Evolutionary conservation across 305 asterid species (phyloP).

Genomic region (Ilex paraguariensis): DNA sequence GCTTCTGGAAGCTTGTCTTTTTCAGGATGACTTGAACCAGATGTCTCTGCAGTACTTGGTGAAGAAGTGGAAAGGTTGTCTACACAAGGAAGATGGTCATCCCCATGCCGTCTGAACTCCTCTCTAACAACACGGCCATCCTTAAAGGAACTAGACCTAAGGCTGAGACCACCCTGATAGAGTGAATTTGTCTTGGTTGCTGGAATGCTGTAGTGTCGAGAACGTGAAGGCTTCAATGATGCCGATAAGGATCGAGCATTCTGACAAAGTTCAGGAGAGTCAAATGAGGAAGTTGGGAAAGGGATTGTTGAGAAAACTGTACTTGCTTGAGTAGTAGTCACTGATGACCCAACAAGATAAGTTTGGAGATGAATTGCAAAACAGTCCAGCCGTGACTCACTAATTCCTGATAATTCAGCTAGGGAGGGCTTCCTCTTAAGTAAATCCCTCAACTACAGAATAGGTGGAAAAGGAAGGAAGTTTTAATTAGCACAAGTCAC

Average conservation of each 20-base stretch:
- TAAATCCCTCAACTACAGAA: constrained; percentile 73
- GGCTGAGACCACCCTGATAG: constrained; percentile 54
- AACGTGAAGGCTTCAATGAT: constrained; percentile 36
- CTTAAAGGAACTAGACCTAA: constrained; percentile 60
- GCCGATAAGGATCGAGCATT: constrained; percentile 40
- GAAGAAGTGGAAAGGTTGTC: constrained; percentile 30
- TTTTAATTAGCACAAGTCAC: too few species aligned
- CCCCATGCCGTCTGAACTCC: constrained; percentile 48
- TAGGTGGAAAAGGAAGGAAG: constrained; percentile 12
- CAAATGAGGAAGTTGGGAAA: constrained; percentile 25
- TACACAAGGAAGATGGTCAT: constrained; percentile 25
- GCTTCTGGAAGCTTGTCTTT: constrained; percentile 33
- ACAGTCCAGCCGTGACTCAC: constrained; percentile 70
- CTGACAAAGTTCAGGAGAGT: constrained; percentile 33
- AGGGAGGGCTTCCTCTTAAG: constrained; percentile 65
- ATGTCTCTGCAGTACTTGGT: constrained; percentile 23
- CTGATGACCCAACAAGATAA: constrained; percentile 64
- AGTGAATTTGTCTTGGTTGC: constrained; percentile 40
- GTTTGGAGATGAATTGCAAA: constrained; percentile 72
- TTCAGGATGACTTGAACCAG: constrained; percentile 26
- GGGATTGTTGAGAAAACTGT: constrained; percentile 23
- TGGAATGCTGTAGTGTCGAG: constrained; percentile 34
- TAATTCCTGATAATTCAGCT: constrained; percentile 79
- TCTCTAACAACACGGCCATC: constrained; percentile 54
- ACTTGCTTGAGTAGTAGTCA: constrained; percentile 28